Conservation (phyloP, 1,284 basidiomycete genomes). For the Ganoderma sinense region DNA sequence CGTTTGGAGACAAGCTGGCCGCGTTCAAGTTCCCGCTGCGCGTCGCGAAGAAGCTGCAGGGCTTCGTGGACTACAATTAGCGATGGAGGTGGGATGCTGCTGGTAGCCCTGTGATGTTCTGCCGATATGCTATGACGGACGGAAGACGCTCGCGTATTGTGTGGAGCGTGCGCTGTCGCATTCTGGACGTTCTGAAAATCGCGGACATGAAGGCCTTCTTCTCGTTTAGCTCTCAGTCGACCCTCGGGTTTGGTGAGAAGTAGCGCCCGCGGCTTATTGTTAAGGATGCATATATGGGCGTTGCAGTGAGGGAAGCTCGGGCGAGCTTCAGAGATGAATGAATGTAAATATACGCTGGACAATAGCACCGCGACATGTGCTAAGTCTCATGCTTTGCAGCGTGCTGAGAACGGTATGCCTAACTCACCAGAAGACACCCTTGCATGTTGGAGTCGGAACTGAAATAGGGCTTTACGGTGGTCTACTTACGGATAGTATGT, state of each 20-base stretch:
- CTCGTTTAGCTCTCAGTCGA: neutral
- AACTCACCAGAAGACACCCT: neutral
- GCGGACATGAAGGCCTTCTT: neutral
- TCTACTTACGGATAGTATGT: too few relatives aligned
- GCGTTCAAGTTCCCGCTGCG: constrained; percentile 82
- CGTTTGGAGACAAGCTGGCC: constrained; percentile 76
- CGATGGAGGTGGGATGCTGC: neutral
- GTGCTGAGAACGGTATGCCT: neutral
- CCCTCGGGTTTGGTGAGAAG: neutral
- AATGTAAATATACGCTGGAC: neutral
- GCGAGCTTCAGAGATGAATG: neutral
- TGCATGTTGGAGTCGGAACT: neutral
- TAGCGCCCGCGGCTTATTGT: neutral
- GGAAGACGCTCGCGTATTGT: neutral
- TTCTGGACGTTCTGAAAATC: neutral
- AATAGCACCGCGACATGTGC: neutral
- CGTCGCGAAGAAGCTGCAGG: constrained; percentile 71
- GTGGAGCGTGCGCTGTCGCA: neutral
- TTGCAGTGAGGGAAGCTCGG: neutral
- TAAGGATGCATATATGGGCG: neutral
- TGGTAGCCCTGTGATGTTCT: neutral
- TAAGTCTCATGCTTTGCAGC: neutral
- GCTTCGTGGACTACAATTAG: constrained; percentile 67
- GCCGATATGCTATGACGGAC: neutral
- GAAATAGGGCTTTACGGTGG: neutral